phyloP scores from a whole-genome alignment of 1,139 yeast species.

The Geotrichum cucujoidarum region DNA sequence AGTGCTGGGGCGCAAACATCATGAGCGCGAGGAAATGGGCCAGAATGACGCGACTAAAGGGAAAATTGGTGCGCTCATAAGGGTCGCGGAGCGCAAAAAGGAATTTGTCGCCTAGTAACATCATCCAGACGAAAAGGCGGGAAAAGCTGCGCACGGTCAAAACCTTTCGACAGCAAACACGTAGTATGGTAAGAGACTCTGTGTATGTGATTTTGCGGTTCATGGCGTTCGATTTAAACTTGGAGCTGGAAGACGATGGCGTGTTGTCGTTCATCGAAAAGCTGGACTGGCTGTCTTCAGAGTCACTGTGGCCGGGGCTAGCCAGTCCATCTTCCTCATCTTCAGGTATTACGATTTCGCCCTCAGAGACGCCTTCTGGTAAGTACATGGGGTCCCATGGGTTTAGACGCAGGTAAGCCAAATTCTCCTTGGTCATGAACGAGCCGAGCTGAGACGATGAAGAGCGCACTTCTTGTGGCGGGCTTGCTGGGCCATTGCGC shows the following conservation, averaged over 20 bases:
- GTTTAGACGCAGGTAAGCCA: conserved; percentile 2
- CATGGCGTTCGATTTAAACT: not conserved
- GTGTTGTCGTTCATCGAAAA: not conserved
- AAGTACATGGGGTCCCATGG: conserved; percentile 8
- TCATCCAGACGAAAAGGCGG: conserved; percentile 4
- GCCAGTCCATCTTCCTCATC: conserved; percentile 6
- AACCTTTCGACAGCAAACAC: conserved; percentile 4
- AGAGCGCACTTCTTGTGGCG: conserved; percentile 6
- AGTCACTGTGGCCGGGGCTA: conserved; percentile 1
- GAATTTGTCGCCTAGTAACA: conserved; percentile 8
- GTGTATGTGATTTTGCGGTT: conserved; percentile 1
- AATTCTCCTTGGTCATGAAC: conserved; percentile 5
- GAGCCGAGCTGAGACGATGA: not conserved
- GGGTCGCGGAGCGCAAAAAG: not conserved
- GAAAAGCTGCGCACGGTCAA: not conserved
- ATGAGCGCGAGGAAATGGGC: conserved; percentile 6
- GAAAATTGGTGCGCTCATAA: not conserved
- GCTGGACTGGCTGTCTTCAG: not conserved
- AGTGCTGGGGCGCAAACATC: not conserved
- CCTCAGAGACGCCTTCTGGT: not conserved
- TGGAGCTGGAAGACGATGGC: not conserved
- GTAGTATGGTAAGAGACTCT: conserved; percentile 8
- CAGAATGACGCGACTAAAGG: conserved; percentile 2
- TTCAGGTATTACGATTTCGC: not conserved
- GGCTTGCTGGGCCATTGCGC: conserved; percentile 7